These are phyloP conservation scores for Eucalyptus leucophloia DNA, from an alignment of 345 rosid genomes.

Conservation along the genomic window DNA sequence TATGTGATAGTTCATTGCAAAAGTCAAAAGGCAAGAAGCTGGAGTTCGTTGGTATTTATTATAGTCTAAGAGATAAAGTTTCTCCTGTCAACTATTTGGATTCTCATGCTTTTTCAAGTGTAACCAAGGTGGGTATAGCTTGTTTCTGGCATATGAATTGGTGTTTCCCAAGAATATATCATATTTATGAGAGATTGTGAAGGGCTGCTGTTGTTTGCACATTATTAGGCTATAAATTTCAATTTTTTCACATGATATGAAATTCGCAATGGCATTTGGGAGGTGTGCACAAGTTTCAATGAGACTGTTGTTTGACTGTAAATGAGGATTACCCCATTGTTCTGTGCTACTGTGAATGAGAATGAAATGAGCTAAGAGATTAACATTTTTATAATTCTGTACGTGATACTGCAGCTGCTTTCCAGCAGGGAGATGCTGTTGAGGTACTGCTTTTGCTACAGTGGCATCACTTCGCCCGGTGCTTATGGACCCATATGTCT, in stretches of 20 bases:
- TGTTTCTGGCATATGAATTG: neutral
- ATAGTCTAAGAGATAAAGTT: neutral
- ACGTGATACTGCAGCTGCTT: conserved; percentile 43
- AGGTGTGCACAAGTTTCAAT: neutral
- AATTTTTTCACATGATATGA: neutral
- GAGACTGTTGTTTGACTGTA: neutral
- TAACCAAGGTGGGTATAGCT: neutral
- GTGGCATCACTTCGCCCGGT: conserved; percentile 7
- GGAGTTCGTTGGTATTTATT: neutral
- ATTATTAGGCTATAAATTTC: neutral
- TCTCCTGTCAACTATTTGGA: neutral
- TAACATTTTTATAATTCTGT: neutral
- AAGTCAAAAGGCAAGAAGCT: neutral
- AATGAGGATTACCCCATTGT: neutral
- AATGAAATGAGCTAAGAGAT: neutral
- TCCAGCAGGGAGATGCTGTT: conserved; percentile 39
- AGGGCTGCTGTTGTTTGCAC: neutral
- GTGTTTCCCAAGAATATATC: neutral
- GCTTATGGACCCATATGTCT: conserved; percentile 26
- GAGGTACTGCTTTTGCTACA: conserved; percentile 31
- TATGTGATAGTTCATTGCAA: neutral
- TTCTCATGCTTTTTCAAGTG: neutral
- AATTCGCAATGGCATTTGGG: neutral
- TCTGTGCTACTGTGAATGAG: neutral
- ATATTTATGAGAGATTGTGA: neutral